Evolutionary conservation across 1,284 basidiomycete species (phyloP).

Genomic region (Pseudozyma sp.): DNA sequence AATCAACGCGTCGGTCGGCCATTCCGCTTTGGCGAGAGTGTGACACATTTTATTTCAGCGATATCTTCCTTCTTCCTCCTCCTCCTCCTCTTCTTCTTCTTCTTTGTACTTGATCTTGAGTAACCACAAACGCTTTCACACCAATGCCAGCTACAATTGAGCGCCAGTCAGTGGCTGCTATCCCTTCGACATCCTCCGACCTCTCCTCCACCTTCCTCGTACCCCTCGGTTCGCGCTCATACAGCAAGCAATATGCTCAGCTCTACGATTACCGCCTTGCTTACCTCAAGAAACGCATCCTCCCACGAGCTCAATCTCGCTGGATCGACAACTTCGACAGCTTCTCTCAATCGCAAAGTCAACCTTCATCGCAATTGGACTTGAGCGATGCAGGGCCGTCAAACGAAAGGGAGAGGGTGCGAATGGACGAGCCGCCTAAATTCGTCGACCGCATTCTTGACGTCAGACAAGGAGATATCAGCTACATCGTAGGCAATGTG

Average conservation of each 20-base stretch:
- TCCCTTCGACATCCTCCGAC: conserved; percentile 3
- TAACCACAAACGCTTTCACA: background rate
- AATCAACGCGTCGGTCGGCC: conserved; percentile 37
- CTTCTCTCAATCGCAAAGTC: conserved; percentile 29
- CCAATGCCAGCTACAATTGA: conserved; percentile 33
- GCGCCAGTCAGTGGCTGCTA: conserved; percentile 10
- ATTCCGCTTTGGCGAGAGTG: background rate
- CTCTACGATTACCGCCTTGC: conserved; percentile 68
- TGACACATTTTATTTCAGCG: background rate
- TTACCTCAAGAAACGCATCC: conserved; percentile 60
- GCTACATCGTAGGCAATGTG: conserved; percentile 91
- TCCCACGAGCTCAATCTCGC: conserved; percentile 39
- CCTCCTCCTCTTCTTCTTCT: background rate
- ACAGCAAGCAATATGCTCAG: conserved; percentile 63
- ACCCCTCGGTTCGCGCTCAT: conserved; percentile 57
- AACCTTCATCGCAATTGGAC: conserved; percentile 25
- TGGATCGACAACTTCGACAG: conserved; percentile 51
- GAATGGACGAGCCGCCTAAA: conserved; percentile 70
- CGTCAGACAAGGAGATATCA: conserved; percentile 83
- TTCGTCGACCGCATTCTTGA: conserved; percentile 88
- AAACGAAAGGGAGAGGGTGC: conserved; percentile 1
- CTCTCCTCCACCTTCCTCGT: conserved; percentile 55
- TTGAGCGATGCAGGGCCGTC: conserved; percentile 23
- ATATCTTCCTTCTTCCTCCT: conserved; percentile 1
- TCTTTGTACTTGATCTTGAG: background rate